Evolutionary conservation across 2,329 filamentous ascomycete genomes (phyloP), one percentile per base, ranked within the genome.

Genomic region (Epichloe brachyelytri): DNA sequence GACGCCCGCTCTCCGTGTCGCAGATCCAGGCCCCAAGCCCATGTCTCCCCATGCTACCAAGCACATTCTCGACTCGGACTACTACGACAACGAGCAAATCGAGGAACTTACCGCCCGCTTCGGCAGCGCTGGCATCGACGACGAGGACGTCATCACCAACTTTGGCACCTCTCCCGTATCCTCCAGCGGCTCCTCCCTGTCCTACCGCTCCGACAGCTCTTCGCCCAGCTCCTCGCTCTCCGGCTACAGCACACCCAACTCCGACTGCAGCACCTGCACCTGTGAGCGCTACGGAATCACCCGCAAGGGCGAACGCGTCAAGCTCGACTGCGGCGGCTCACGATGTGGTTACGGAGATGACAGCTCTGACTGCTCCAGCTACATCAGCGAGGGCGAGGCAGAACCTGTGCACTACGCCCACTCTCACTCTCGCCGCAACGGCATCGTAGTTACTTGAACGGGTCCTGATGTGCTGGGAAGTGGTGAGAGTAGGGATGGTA

Each of bases 241-340:
- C 51, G 85, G 83, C 60, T 90, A 88, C 68, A 88, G 87, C 75
- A 86, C 83, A 55, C 85, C 85, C 56, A 77, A 77, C 69, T 88
- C 85, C 49, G 86, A 85, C 63, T 82, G 81, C 71, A 83, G 78
- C 63, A 79, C 78, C 67, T 97, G 93, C 81, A 89, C 85, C 57
- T 97, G 91, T 73, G 88, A 96, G 70, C 87, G 90, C 73, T 96
- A 93, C 75, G 91, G 90, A 61, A 95, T 97, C 75, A 96, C 90
- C 57, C 86, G 89, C 72, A 83, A 85, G 68, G 89, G 90, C 65
- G 86, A 94, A 69, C 84, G 90, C 63, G 86, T 97, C 78, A 93
- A 91, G 79, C 82, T 96, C 68, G 90, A 96, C 79, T 97, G 91
- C 65, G 89, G 89, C 60, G 91, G 91, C 60, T 76, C 82, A 55